Percentiles rank a stretch among this genome's conserved stretches.
Evolutionary conservation across 2,329 filamentous ascomycete species (phyloP).

Genomic region (Gnomoniopsis smithogilvyi): DNA sequence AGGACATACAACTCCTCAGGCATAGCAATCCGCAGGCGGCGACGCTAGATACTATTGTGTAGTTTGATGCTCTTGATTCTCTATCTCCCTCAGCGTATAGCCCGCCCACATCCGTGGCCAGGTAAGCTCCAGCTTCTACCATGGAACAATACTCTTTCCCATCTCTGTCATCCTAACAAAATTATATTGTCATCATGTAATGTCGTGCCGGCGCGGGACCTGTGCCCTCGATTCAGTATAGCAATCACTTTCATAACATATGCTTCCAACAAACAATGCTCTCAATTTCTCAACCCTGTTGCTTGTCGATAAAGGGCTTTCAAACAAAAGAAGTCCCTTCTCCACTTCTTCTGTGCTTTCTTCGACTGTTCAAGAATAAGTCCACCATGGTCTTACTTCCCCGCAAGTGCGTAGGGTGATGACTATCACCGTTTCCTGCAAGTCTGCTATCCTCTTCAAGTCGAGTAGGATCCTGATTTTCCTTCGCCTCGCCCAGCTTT

Average conservation of each 20-base stretch:
- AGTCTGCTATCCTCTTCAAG: background rate
- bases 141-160: background rate
- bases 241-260: background rate
- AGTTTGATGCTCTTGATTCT: background rate
- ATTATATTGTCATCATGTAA: no score
- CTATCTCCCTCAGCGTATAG: background rate
- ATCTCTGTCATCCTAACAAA: background rate
- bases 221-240: no score
- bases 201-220: no score
- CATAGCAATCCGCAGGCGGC: no score
- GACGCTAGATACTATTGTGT: no score
- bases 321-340: conserved; percentile 13
- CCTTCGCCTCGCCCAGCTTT: conserved; percentile 3
- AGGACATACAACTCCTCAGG: no score
- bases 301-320: no score
- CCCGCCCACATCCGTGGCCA: background rate
- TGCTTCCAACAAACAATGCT: background rate
- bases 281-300: no score
- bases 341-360: background rate
- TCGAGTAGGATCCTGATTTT: conserved; percentile 4
- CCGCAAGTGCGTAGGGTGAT: background rate
- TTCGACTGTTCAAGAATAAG: conserved; percentile 13
- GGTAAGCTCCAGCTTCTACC: background rate
- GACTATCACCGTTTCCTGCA: background rate
- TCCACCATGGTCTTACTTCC: conserved; percentile 17